Conservation (phyloP, 1,284 basidiomycete genomes). For the Rhodotorula sp. region DNA sequence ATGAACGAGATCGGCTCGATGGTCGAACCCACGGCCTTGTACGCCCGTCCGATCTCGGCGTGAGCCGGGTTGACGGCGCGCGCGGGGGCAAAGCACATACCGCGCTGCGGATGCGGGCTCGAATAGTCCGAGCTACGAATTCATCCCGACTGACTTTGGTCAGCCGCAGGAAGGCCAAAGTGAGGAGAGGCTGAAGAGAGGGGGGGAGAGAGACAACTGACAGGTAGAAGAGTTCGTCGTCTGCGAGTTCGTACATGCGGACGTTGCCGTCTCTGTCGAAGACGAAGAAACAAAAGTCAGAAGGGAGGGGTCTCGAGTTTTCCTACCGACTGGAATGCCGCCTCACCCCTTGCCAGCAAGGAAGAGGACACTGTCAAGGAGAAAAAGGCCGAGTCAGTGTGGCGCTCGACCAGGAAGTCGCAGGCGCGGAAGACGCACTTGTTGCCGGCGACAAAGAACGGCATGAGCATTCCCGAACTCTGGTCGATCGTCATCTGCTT, state of each 20-base stretch:
- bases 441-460: conserved; percentile 91
- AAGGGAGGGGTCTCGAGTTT: too few relatives aligned
- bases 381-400: not conserved
- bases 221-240: conserved; percentile 75
- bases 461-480: conserved; percentile 90
- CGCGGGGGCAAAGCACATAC: conserved; percentile 92
- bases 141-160: too few relatives aligned
- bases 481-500: conserved; percentile 81
- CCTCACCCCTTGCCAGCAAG: conserved; percentile 63
- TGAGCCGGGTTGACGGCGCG: conserved; percentile 82
- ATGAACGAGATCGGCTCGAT: conserved; percentile 90
- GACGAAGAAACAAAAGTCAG: conserved; percentile 6
- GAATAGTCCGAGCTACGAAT: conserved; percentile 69
- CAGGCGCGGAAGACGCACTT: conserved; percentile 50
- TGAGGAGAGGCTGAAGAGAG: rapidly evolving
- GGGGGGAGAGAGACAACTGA: conserved; percentile 13
- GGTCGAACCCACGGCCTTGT: conserved; percentile 59
- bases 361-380: conserved; percentile 65
- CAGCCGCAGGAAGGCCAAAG: not conserved
- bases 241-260: conserved; percentile 92
- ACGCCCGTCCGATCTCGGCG: conserved; percentile 93
- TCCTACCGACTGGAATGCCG: too few relatives aligned
- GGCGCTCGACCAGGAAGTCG: not conserved
- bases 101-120: conserved; percentile 86
- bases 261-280: conserved; percentile 72